These are phyloP conservation scores for Coccomyxa subellipsoidea DNA, from an alignment of 163 green algal species.

Conservation along the genomic window DNA sequence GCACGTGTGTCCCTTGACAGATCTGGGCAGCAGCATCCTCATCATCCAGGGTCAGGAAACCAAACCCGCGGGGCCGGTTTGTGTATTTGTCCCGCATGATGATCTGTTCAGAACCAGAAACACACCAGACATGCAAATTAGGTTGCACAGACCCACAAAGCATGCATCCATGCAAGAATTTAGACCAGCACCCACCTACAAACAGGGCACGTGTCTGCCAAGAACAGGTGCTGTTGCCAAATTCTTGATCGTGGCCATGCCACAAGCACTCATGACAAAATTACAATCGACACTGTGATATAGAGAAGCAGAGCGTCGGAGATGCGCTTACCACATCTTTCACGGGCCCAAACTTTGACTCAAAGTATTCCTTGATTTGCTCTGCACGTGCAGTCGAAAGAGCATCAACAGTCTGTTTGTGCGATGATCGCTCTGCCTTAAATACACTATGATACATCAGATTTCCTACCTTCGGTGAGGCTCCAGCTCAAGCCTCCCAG, in stretches of 20 bases:
- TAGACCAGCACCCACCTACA: background rate
- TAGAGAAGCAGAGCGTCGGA: background rate
- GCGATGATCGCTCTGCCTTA: too few relatives aligned
- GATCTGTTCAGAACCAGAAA: background rate
- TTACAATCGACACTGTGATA: background rate
- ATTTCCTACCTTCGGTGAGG: constrained; percentile 75
- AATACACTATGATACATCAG: background rate
- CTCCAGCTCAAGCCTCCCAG: constrained; percentile 76
- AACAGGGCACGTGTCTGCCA: background rate
- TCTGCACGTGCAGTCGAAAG: constrained; percentile 60
- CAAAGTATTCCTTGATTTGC: constrained; percentile 73
- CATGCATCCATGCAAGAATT: background rate
- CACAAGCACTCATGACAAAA: background rate
- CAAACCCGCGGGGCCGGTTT: constrained; percentile 71
- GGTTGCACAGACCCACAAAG: background rate
- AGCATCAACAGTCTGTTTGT: too few relatives aligned
- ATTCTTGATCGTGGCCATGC: background rate
- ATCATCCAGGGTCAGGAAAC: constrained; percentile 84
- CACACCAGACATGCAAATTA: background rate
- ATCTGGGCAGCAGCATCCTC: constrained; percentile 34
- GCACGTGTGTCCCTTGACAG: constrained; percentile 5
- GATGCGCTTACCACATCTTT: constrained; percentile 68
- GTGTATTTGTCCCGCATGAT: background rate
- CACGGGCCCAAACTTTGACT: constrained; percentile 67
- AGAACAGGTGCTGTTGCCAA: background rate